These are phyloP conservation scores for Cudoniella acicularis DNA, from an alignment of 495 filamentous ascomycete species.

Conservation along the genomic window DNA sequence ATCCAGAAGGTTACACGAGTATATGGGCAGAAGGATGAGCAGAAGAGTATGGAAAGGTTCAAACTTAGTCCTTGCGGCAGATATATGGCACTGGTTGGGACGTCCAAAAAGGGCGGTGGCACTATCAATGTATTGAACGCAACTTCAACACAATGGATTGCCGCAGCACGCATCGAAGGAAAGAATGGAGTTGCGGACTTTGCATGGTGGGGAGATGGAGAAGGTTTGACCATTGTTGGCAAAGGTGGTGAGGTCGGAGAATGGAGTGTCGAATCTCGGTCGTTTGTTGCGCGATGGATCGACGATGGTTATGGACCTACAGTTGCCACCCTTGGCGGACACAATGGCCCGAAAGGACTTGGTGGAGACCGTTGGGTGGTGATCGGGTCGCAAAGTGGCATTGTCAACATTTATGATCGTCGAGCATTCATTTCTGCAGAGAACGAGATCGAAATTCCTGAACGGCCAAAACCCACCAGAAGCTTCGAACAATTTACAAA, in stretches of 20 bases:
- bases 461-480: slow-evolving; percentile 63
- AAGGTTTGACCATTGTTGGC: slow-evolving; percentile 69
- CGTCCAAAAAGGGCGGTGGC: slow-evolving; percentile 77
- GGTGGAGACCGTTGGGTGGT: slow-evolving; percentile 88
- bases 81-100: slow-evolving; percentile 76
- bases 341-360: slow-evolving; percentile 48
- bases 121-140: slow-evolving; percentile 81
- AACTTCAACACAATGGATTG: slow-evolving; percentile 81
- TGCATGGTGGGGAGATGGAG: slow-evolving; percentile 83
- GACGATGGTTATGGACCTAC: slow-evolving; percentile 90
- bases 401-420: slow-evolving; percentile 92
- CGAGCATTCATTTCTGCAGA: slow-evolving; percentile 36
- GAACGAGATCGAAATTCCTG: slow-evolving; percentile 49
- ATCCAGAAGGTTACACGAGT: slow-evolving; percentile 76
- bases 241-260: slow-evolving; percentile 93
- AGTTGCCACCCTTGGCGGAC: slow-evolving; percentile 71
- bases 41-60: slow-evolving; percentile 87
- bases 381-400: slow-evolving; percentile 76
- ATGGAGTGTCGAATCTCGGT: slow-evolving; percentile 63
- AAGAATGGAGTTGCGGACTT: slow-evolving; percentile 83
- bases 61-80: slow-evolving; percentile 80
- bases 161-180: slow-evolving; percentile 77
- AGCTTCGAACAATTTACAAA: slow-evolving; percentile 84
- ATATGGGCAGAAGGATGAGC: slow-evolving; percentile 77
- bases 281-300: slow-evolving; percentile 75